Evolutionary conservation across 495 filamentous ascomycete species (phyloP), one percentile per base, ranked within the genome.

Genomic region (Neurospora tetraspora): DNA sequence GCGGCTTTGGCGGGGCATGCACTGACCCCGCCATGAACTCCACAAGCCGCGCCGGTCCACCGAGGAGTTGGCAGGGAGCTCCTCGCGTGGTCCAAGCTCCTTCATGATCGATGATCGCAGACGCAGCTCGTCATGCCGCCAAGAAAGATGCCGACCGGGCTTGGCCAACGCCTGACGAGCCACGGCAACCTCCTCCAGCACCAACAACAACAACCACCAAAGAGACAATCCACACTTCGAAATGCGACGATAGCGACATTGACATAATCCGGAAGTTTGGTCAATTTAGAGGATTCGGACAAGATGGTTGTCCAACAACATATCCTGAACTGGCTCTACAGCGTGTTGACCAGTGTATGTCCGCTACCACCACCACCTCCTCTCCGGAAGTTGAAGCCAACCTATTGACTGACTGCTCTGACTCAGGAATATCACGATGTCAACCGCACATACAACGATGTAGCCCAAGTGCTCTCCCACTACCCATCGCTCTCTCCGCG

Each of bases 391-490:
- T 36, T 7, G 34, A 70, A 47, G n/a, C 45, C 10, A 47, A 2
- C 2, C 23, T 2, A 47, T 16, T 39, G 39, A 43, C 75, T 77
- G 59, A 77, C 74, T 71, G 18, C 45, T 70, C n/a, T n/a, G n/a
- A n/a, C n/a, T n/a, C n/a, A 98, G 95, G 93, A 97, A 87, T 98
- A 99, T 78, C 90, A 89, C 75, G 93, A 98, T 83, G 89, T 93
- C 68, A 94, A 94, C 77, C 92, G 94, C 39, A 93, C 94, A 71
- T 98, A 98, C 83, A 91, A 91, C 79, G 95, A 98, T 80, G 90
- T 97, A 75, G 94, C 91, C 75, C 90, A 91, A 79, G 88, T 89
- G 38, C 89, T 99, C 34, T 89, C 92, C 10, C 88, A 93, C 72
- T 93, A 95, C 78, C 91, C 94, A 12, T 92, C 92, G 9, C 87